Evolutionary conservation across 495 filamentous ascomycete species (phyloP).

Genomic region (Tuber microsphaerosporum): DNA sequence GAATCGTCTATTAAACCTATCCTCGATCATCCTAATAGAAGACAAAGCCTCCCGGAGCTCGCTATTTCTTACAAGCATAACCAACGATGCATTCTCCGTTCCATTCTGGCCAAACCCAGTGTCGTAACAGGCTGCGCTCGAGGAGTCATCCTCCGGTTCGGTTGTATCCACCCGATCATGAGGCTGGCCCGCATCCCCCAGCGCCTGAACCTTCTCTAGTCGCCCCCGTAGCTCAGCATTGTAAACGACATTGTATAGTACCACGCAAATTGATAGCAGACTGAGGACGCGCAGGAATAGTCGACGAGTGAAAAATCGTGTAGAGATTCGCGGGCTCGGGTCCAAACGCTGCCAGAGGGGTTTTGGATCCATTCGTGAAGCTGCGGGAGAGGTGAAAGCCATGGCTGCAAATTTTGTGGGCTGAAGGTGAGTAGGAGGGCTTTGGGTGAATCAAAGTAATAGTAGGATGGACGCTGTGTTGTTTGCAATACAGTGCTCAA

Average conservation of each 20-base stretch:
- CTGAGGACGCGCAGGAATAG: slow-evolving; percentile 6
- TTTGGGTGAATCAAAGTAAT: not conserved
- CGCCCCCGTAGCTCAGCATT: slow-evolving; percentile 21
- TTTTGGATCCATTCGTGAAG: slow-evolving; percentile 5
- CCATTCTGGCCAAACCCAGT: slow-evolving; percentile 13
- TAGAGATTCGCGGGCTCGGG: slow-evolving; percentile 14
- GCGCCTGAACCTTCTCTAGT: not conserved
- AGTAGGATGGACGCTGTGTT: not conserved
- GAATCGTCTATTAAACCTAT: slow-evolving; percentile 73
- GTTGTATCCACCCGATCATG: not conserved
- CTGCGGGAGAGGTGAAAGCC: not conserved
- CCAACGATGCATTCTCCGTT: slow-evolving; percentile 34
- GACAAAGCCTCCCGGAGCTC: slow-evolving; percentile 27
- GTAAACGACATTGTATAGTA: slow-evolving; percentile 29
- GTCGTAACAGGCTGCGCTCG: not conserved
- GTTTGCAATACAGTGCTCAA: not conserved
- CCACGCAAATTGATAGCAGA: slow-evolving; percentile 11
- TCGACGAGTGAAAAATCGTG: slow-evolving; percentile 9
- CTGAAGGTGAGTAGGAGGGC: not conserved
- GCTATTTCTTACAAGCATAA: slow-evolving; percentile 36
- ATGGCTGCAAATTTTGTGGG: not conserved
- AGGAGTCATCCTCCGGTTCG: not conserved
- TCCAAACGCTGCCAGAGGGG: slow-evolving; percentile 7
- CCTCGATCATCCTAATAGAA: slow-evolving; percentile 33
- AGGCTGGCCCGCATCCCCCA: not conserved